Evolutionary conservation across 495 filamentous ascomycete species (phyloP).

Genomic region (Chaetomidium leptoderma): DNA sequence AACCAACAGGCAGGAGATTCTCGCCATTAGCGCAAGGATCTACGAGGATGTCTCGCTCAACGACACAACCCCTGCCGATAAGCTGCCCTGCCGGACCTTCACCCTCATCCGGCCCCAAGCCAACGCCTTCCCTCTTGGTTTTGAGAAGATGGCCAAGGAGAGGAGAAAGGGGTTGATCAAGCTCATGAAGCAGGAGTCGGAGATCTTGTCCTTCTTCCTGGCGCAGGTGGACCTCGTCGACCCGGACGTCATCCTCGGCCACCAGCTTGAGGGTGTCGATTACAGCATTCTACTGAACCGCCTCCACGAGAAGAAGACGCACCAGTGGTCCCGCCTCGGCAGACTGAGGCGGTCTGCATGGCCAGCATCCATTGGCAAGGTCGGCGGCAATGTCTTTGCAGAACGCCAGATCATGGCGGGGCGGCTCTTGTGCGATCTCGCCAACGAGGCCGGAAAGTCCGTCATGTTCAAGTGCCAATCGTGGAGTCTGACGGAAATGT

Average conservation of each 20-base stretch:
- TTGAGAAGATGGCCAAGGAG: slow-evolving; percentile 63
- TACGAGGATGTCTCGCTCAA: slow-evolving; percentile 85
- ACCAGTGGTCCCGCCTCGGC: slow-evolving; percentile 88
- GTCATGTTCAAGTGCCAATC: slow-evolving; percentile 96
- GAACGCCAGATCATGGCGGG: slow-evolving; percentile 88
- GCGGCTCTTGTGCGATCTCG: slow-evolving; percentile 86
- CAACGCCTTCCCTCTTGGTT: slow-evolving; percentile 73
- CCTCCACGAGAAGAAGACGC: slow-evolving; percentile 83
- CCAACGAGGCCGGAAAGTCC: slow-evolving; percentile 95
- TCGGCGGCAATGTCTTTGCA: slow-evolving; percentile 81
- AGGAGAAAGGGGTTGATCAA: slow-evolving; percentile 67
- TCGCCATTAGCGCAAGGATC: slow-evolving; percentile 82
- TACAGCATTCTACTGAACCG: slow-evolving; percentile 85
- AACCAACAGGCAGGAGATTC: slow-evolving; percentile 93
- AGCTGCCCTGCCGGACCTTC: slow-evolving; percentile 82
- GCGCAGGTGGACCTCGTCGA: slow-evolving; percentile 82
- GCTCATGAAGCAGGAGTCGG: slow-evolving; percentile 73
- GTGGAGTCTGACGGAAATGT: slow-evolving; percentile 98
- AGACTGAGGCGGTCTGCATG: slow-evolving; percentile 77
- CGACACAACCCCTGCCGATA: slow-evolving; percentile 83
- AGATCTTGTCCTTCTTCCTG: slow-evolving; percentile 79
- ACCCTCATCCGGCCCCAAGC: slow-evolving; percentile 82
- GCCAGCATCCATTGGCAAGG: slow-evolving; percentile 82
- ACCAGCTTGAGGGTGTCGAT: slow-evolving; percentile 93
- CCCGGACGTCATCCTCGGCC: slow-evolving; percentile 92